These are phyloP conservation scores for Gymnopilus dilepis DNA, from an alignment of 768 basidiomycete species.

Conservation along the genomic window DNA sequence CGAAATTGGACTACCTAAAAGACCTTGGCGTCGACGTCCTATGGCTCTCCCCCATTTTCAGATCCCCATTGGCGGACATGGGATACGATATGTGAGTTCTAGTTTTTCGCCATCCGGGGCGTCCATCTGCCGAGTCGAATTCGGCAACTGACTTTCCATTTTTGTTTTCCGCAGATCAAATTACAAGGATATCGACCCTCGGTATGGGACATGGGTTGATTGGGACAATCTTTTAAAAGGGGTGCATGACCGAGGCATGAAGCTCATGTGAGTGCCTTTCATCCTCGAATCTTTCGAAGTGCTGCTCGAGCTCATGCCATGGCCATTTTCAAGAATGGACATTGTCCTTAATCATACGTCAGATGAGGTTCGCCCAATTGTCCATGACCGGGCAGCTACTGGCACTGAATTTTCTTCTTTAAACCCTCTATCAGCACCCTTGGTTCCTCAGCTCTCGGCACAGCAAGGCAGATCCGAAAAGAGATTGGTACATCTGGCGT, in stretches of 20 bases:
- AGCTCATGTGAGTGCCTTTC: conserved; percentile 56
- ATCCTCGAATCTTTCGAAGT: not conserved
- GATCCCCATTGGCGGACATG: conserved; percentile 72
- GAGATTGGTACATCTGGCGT: conserved; percentile 82
- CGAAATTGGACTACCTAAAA: conserved; percentile 71
- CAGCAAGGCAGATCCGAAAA: conserved; percentile 58
- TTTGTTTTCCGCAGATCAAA: conserved; percentile 50
- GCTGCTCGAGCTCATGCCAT: not conserved
- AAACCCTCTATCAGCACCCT: conserved; percentile 53
- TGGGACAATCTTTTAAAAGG: conserved; percentile 61
- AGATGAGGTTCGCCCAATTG: conserved; percentile 48
- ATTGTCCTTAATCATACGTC: conserved; percentile 80
- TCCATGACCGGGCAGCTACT: not conserved
- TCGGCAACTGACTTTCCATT: too few species aligned
- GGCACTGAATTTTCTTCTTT: not conserved
- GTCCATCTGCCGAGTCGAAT: too few species aligned
- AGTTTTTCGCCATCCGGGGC: not conserved
- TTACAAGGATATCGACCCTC: conserved; percentile 65
- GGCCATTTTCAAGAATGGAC: conserved; percentile 58
- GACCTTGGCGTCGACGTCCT: conserved; percentile 69
- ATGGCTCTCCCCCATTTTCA: conserved; percentile 78
- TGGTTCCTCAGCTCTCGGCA: conserved; percentile 71
- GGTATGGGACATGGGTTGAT: conserved; percentile 67
- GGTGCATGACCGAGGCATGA: conserved; percentile 68
- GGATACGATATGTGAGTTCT: conserved; percentile 72